These are phyloP conservation scores for Noccaea bulbosa DNA, from an alignment of 345 rosid species.

Conservation along the genomic window DNA sequence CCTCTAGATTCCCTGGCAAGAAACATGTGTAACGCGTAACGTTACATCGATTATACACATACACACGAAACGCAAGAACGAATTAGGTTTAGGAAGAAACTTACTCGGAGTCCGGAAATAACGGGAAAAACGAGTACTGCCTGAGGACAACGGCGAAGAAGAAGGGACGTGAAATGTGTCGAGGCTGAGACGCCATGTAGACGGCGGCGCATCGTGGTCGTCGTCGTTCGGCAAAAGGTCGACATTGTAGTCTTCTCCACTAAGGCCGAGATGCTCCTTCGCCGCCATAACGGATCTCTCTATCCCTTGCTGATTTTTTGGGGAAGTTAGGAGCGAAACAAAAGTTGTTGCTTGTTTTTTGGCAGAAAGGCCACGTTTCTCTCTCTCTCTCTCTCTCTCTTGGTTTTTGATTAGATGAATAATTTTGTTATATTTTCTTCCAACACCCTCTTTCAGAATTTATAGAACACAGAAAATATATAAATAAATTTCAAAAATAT, in stretches of 20 bases:
- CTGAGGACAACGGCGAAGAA: constrained; percentile 6
- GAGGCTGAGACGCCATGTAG: constrained; percentile 59
- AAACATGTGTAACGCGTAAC: constrained; percentile 1
- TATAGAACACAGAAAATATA: too few species aligned
- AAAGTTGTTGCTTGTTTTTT: constrained; percentile 24
- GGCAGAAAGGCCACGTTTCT: neutral
- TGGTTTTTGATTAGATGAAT: too few species aligned
- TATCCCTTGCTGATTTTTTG: constrained; percentile 22
- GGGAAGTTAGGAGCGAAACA: constrained; percentile 32
- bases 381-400: neutral
- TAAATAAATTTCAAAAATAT: too few species aligned
- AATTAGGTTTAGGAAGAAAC: constrained; percentile 13
- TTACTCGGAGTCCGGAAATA: constrained; percentile 45
- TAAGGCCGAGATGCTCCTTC: constrained; percentile 22
- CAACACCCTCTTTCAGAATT: too few species aligned
- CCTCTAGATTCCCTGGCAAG: neutral
- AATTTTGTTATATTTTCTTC: too few species aligned
- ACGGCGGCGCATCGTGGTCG: constrained; percentile 10
- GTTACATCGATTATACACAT: neutral
- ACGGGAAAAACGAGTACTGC: constrained; percentile 42
- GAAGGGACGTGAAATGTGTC: constrained; percentile 51
- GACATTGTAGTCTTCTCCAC: constrained; percentile 34
- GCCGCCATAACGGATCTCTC: constrained; percentile 21
- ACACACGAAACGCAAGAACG: neutral
- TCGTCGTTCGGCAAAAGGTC: constrained; percentile 39